A percentile compares a stretch with the other conserved stretches of the same genome.
phyloP scores from a whole-genome alignment of 176 grass and related monocot species.

The Hsuehochloa calcarea region DNA sequence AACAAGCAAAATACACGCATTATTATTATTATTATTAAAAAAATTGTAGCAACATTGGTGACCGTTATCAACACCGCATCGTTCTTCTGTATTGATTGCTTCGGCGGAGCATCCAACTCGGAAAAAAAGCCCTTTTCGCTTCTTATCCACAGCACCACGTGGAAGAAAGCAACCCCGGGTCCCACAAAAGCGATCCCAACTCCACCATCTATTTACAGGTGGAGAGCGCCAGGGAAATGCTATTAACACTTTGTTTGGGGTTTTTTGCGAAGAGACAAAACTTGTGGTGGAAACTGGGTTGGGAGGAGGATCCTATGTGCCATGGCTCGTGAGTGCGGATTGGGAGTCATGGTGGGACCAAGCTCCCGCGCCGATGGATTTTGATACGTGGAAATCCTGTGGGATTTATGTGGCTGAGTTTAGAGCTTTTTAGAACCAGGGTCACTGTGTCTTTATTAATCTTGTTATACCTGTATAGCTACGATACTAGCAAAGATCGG shows the following conservation, averaged over 20 bases:
- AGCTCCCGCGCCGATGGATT: not conserved
- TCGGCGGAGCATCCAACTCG: no score
- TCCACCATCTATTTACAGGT: not conserved
- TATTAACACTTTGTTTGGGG: no score
- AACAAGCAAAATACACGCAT: no score
- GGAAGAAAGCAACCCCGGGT: not conserved
- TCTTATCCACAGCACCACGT: not conserved
- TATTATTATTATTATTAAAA: no score
- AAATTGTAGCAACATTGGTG: no score
- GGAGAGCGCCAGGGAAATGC: not conserved
- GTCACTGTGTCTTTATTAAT: no score
- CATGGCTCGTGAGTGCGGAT: not conserved
- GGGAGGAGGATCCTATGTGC: not conserved
- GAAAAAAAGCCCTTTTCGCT: not conserved
- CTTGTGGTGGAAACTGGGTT: not conserved
- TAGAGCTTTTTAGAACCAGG: not conserved
- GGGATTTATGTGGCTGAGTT: not conserved
- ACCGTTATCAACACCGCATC: no score
- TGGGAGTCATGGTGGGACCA: not conserved
- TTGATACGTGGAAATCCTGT: conserved; percentile 7
- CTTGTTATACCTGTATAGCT: no score
- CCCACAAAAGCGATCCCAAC: not conserved
- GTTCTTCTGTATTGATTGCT: no score
- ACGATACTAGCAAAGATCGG: no score
- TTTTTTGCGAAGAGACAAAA: not conserved